Conservation (phyloP, 257 asterid genomes). For the Penstemon newberryi region DNA sequence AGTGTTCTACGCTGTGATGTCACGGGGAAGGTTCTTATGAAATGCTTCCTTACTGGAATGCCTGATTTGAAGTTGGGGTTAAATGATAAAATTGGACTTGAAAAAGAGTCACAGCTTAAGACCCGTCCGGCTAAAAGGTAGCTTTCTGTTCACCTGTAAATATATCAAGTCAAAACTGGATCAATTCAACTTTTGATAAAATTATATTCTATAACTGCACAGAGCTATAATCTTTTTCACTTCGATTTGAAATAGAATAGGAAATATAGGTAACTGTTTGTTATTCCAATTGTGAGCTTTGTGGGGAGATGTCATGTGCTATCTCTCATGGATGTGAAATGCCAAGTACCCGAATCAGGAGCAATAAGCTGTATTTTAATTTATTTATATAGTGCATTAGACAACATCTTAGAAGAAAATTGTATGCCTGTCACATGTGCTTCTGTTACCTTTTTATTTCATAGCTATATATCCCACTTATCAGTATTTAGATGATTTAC, state of each 20-base stretch:
- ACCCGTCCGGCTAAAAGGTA: conserved; percentile 98
- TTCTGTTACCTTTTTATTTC: neutral
- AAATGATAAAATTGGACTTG: conserved; percentile 99
- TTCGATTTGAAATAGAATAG: conserved; percentile 2
- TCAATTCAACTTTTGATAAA: neutral
- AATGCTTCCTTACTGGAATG: conserved; percentile 99
- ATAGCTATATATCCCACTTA: neutral
- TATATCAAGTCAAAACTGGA: conserved; percentile 22
- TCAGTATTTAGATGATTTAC: conserved; percentile 8
- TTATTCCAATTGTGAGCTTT: conserved; percentile 3
- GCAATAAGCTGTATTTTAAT: neutral
- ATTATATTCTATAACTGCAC: conserved; percentile 10
- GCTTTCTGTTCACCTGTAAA: conserved; percentile 20
- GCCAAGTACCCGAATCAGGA: neutral
- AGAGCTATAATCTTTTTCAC: neutral
- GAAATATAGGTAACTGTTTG: conserved; percentile 3
- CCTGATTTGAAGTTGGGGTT: conserved; percentile 98
- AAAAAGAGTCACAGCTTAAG: conserved; percentile 94
- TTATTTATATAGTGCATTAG: neutral
- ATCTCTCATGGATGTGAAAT: conserved; percentile 14
- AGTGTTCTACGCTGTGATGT: conserved; percentile 96
- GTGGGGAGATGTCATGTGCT: conserved; percentile 12
- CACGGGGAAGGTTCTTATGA: conserved; percentile 95
- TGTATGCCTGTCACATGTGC: neutral
- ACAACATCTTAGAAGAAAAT: neutral